Evolutionary conservation across 495 filamentous ascomycete genomes (phyloP).

Genomic region (Hyaloscypha variabilis): DNA sequence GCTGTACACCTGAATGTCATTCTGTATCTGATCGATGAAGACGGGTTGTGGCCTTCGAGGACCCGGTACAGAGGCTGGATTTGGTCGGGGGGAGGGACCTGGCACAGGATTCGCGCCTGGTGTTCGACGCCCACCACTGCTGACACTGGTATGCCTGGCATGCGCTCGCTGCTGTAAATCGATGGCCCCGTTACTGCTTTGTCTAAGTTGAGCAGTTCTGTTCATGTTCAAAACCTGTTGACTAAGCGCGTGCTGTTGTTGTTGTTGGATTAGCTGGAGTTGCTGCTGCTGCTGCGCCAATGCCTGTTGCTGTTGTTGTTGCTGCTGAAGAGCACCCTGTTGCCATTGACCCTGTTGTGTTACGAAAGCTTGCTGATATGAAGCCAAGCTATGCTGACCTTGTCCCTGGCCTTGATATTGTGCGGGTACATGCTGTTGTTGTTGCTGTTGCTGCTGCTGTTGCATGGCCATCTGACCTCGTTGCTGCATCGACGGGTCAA

Average conservation of each 20-base stretch:
- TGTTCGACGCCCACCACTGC: conserved; percentile 12
- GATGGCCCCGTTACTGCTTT: neutral
- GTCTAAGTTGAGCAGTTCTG: conserved; percentile 20
- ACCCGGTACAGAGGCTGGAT: neutral
- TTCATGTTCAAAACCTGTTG: conserved; percentile 11
- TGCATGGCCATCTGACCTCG: neutral
- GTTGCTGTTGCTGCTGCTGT: conserved; percentile 18
- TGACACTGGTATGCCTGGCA: conserved; percentile 17
- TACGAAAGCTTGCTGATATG: conserved; percentile 1
- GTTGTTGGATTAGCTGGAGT: conserved; percentile 5
- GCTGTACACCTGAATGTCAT: conserved; percentile 2
- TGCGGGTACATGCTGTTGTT: neutral
- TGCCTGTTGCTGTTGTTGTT: conserved; percentile 6
- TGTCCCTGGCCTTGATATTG: conserved; percentile 5
- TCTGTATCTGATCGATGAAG: neutral
- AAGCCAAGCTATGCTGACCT: conserved; percentile 20
- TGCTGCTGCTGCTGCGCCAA: neutral
- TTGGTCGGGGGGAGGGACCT: neutral
- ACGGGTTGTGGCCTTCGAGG: neutral
- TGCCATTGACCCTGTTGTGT: conserved; percentile 4
- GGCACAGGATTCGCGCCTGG: conserved; percentile 1
- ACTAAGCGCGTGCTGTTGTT: conserved; percentile 17
- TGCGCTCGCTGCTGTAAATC: conserved; percentile 13
- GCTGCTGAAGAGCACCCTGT: conserved; percentile 9
- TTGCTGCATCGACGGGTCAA: neutral